Base-by-base conservation (phyloP, 805 yeast genomes). In the Hanseniaspora vineae region DNA sequence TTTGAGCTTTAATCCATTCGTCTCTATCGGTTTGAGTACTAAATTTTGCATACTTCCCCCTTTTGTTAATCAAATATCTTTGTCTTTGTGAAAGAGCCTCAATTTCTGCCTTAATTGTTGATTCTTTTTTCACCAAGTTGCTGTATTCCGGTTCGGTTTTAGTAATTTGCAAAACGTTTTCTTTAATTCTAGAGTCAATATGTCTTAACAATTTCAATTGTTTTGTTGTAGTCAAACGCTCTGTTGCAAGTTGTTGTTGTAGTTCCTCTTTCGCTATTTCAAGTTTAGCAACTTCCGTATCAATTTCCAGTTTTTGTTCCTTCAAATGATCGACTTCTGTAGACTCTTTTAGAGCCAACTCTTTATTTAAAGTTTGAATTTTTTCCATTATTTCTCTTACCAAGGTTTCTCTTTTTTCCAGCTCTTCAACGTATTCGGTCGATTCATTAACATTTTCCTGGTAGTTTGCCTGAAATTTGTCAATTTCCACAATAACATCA, bases 41-140 rank as follows among this genome's bases (percentile, higher is more conserved):
- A 55, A 87, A 88, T 52, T 77, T 74, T 23, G 78, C 70, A 49
- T 74, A 75, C 45, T 88, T 76, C 40, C 84, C 85, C 55, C 80
- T 84, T 57, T 87, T 89, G 8, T 83, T 69, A 45, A 82, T 75
- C 4, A 89, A 60, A 14, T 71, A 63, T 52, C 83, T 68, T 60
- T 83, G 88, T 31, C 65, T 71, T 8, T 77, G 66, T 46, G 69
- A 72, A 19, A 72, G 54, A n/a, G 66, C 63, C 3, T 64, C 48
- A 9, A 80, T 59, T 44, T 68, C 55, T 3, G 59, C 54, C 47
- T 73, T 73, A 32, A 72, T 51, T 3, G 54, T 53, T 0, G 55
- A 35, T 58, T 82, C 86, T 42, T 64, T 55, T 1, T 54, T 51
- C 42, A 62, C 67, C 12, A 76, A 59, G 1, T 60, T 51, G 12